phyloP scores from a whole-genome alignment of 148 eudicot genomes.

The Drosera capensis region DNA sequence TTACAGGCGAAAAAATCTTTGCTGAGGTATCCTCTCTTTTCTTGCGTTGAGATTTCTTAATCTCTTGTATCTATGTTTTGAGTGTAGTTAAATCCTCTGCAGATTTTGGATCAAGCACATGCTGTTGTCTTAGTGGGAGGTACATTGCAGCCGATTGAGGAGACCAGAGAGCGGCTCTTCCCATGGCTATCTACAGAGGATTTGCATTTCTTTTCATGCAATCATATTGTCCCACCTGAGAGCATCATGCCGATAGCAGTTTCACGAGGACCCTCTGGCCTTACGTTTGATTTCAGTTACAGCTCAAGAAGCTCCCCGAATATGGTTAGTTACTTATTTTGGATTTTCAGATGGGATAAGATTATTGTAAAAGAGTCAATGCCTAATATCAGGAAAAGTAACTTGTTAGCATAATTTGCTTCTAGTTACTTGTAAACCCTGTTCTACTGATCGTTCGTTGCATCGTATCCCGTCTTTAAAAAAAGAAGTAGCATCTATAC shows the following conservation, averaged over 20 bases:
- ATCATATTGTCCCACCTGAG: conserved; percentile 76
- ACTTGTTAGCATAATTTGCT: too few species aligned
- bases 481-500: background rate
- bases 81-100: conserved; percentile 3
- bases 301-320: conserved; percentile 47
- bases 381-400: too few species aligned
- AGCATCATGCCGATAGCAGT: conserved; percentile 78
- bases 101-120: conserved; percentile 78
- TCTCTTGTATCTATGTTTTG: background rate
- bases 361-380: too few species aligned
- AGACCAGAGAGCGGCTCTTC: conserved; percentile 76
- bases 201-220: conserved; percentile 81
- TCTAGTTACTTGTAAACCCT: background rate
- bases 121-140: conserved; percentile 84
- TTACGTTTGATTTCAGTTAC: conserved; percentile 74
- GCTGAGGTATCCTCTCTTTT: conserved; percentile 44
- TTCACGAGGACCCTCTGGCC: conserved; percentile 76
- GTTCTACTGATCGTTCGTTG: background rate
- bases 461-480: background rate
- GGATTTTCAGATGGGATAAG: background rate
- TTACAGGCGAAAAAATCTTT: conserved; percentile 79
- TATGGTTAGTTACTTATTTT: conserved; percentile 32
- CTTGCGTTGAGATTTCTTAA: background rate
- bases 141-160: conserved; percentile 88
- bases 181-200: conserved; percentile 44